Conservation (phyloP, 345 rosid genomes). For the Abelmoschus esculentus region DNA sequence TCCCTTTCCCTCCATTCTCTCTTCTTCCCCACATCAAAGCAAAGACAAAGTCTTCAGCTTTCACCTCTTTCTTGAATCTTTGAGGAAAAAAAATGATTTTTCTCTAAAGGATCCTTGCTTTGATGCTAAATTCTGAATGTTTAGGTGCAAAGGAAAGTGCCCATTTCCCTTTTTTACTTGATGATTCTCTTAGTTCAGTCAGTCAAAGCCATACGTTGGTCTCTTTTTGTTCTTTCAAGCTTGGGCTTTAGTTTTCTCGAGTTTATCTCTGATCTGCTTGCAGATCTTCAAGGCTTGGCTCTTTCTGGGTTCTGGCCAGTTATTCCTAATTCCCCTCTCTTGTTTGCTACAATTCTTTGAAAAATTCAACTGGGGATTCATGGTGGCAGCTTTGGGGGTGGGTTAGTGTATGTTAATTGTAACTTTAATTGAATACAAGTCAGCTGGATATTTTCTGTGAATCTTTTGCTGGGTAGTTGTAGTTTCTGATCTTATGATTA, state of each 20-base stretch:
- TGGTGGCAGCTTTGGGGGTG: conserved; percentile 13
- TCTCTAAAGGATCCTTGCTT: conserved; percentile 1
- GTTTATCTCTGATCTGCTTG: conserved; percentile 31
- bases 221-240: conserved; percentile 38
- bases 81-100: not conserved
- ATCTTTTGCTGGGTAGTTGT: conserved; percentile 14
- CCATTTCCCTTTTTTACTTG: conserved; percentile 25
- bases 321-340: conserved; percentile 36
- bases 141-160: conserved; percentile 23
- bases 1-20: conserved; percentile 5
- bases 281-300: conserved; percentile 42
- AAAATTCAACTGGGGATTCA: conserved; percentile 24
- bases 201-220: conserved; percentile 46
- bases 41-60: conserved; percentile 9
- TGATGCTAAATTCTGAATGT: not conserved
- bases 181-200: conserved; percentile 43
- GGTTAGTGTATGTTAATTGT: conserved; percentile 7
- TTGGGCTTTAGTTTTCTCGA: conserved; percentile 37
- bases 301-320: conserved; percentile 38
- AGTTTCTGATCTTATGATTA: conserved; percentile 18
- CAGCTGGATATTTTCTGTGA: conserved; percentile 10
- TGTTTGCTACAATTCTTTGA: conserved; percentile 47
- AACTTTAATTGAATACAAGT: conserved; percentile 7
- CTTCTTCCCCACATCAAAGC: conserved; percentile 16
- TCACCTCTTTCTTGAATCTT: conserved; percentile 26